Base-by-base conservation (phyloP, 2,329 filamentous ascomycete genomes). In the Scortechinia acanthostroma region DNA sequence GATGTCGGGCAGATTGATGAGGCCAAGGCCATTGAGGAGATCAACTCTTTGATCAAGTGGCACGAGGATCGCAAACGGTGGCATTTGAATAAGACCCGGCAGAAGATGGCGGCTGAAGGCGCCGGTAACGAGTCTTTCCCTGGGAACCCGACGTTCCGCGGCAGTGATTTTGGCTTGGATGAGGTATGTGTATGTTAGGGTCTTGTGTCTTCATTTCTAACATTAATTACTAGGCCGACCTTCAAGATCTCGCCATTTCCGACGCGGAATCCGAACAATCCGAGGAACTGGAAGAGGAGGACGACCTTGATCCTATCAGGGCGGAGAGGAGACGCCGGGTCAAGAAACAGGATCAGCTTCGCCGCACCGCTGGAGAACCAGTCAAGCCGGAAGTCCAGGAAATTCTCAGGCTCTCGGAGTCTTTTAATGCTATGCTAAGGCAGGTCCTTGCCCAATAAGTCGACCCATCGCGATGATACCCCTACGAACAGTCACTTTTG, bases 61-160 rank as follows among this genome's bases (percentile, higher is more conserved):
- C 93, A 98, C 63, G 88, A 91, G 59, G 88, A 88, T 33, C 76
- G 93, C 46, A 97, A 98, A 74, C 91, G 91, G 67, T 98, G 93
- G 93, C 93, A 98, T 61, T 83, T 91, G 49, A 89, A 95, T 66
- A 98, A 98, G 74, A 98, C 93, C 4, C 74, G 91, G 45, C 93
- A 97, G 69, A 98, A 98, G 74, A 97, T 98, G 93, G 93, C 93
- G 0, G 90, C 89, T 2, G 90, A 91, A 56, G 82, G 81, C 2
- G 72, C 60, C 4, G 71, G 72, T 4, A 69, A 70, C 28, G 60
- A 60, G 6, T 69, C 67, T 44, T 10, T 40, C 10, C 63, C 66
- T n/a, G 71, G 72, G 21, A 63, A 74, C 46, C 62, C 68, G 44
- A 73, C 74, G 4, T 77, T 74, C 5, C 79, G 70, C 20, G 69